Evolutionary conservation across 805 yeast genomes (phyloP), one percentile per base, ranked within the genome.

Genomic region (Ascoidea asiatica): DNA sequence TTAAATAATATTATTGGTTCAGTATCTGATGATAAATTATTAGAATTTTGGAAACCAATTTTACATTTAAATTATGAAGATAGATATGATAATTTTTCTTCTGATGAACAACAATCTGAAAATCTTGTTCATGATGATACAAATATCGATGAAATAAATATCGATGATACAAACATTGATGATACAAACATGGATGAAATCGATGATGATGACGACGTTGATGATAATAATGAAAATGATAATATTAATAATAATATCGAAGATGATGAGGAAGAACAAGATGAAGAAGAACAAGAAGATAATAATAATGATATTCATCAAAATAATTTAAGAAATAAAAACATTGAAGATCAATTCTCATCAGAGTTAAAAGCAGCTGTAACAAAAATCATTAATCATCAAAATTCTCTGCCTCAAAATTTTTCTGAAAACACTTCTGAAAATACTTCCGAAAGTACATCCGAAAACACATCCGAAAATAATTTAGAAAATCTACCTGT

Each of bases 31-130:
- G 95, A 87, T 58, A 75, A 72, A 40, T 67, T 85, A 48, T 63
- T 84, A 35, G 89, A 84, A 56, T 67, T 87, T 5, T 87, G 92
- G 92, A 78, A 65, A 40, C 64, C 64, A 6, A 57, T 52, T 60
- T 61, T 54, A 52, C 61, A 45, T 47, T 55, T 51, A 21, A 70
- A 63, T 0, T 68, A 69, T 5, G 65, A 59, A 7, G 71, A 68
- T 19, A 29, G 35, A 15, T 11, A 11, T 29, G 35, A 29, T 29
- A 29, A 29, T 29, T n/a, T n/a, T n/a, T n/a, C n/a, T n/a, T n/a
- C n/a, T n/a, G 35, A 29, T 29, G 15, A 29, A 11, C 35, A 29
- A 11, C 35, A 29, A 29, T 11, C 4, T 29, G 35, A 29, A 29
- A 29, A 29, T 29, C 15, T 11, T 29, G 15, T 29, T 15, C 8